Percentiles rank a stretch among this genome's conserved stretches.
Evolutionary conservation across 2,329 filamentous ascomycete genomes (phyloP).

Genomic region (Scortechinia acanthostroma): DNA sequence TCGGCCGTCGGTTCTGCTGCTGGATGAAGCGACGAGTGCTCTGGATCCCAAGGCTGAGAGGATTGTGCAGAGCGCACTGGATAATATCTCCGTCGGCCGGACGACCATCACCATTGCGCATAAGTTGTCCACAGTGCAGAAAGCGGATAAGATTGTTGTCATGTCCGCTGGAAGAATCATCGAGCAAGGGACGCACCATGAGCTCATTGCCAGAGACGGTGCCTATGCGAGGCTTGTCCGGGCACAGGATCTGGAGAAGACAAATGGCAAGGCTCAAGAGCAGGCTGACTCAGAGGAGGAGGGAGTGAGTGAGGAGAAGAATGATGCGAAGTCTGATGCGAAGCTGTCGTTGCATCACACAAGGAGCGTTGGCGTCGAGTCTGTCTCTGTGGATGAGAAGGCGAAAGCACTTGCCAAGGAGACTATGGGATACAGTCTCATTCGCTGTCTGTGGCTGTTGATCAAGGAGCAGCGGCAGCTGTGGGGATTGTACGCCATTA

Average conservation of each 20-base stretch:
- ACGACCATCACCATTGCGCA: constrained; percentile 77
- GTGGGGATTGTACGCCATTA: too few relatives aligned
- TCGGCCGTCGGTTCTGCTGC: constrained; percentile 42
- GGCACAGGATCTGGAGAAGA: constrained; percentile 24
- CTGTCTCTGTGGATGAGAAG: too few relatives aligned
- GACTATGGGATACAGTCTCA: too few relatives aligned
- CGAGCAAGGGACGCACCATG: constrained; percentile 52
- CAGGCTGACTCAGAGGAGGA: constrained; percentile 14
- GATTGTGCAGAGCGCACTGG: constrained; percentile 48
- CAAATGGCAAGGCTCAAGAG: constrained; percentile 8
- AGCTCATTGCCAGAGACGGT: constrained; percentile 34
- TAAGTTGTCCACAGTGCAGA: constrained; percentile 42
- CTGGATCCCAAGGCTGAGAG: constrained; percentile 35
- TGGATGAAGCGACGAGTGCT: constrained; percentile 64
- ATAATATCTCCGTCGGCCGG: constrained; percentile 49
- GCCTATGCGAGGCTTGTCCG: constrained; percentile 43
- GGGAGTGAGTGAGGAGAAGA: neutral
- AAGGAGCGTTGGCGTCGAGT: constrained; percentile 12
- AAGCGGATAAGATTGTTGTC: constrained; percentile 58
- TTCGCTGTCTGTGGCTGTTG: too few relatives aligned
- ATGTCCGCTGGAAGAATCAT: constrained; percentile 45
- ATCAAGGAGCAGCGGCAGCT: too few relatives aligned
- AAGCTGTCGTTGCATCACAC: constrained; percentile 5
- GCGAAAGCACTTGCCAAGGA: too few relatives aligned
- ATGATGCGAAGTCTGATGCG: neutral